Base-by-base conservation (phyloP, 148 eudicot species). In the Silene uniflora region DNA sequence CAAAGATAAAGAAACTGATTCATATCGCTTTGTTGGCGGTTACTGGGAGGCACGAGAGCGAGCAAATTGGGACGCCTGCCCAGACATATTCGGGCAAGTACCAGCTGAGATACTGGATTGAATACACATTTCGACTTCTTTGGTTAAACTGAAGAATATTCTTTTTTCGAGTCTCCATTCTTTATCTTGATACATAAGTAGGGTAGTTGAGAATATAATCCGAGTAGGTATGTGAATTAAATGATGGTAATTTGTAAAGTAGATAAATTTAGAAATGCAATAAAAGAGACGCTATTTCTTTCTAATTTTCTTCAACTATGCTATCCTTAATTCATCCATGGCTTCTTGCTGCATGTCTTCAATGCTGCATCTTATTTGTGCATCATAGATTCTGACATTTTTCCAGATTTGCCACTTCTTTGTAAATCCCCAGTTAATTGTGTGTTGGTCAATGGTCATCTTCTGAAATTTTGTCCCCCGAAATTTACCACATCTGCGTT, bases 1-100 rank as follows among this genome's bases (percentile, higher is more conserved):
- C 4, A 89, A 89, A 80, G 94, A 87, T 77, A 84, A 89, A 81
- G 82, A 84, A 66, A 81, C 83, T 1, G 91, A 87, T 39, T 71
- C 88, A 0, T 91, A 86, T 72, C 83, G 82, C 2, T 88, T 86
- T 72, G 72, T 76, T 23, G 93, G 98, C 49, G 98, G 98, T 39
- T 93, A 93, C 76, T 93, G 98, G 98, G 97, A 93, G 79, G 91
- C 98, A 64, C 80, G 97, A 73, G 95, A 88, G 65, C 79, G 77
- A 73, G 83, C 88, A 17, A 81, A 73, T 14, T 93, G 98, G 98
- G 95, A 88, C 44, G 77, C 85, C 5, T 93, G 98, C 77, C 94
- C 94, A 21, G 90, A 93, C 72, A 91, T 93, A 67, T 93, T 93
- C 74, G 94, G 98, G 69, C 92, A 93, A 46, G 72, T 93, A 29